Evolutionary conservation across 2,329 filamentous ascomycete species (phyloP), one percentile per base, ranked within the genome.

Genomic region (Coleophoma cylindrospora): DNA sequence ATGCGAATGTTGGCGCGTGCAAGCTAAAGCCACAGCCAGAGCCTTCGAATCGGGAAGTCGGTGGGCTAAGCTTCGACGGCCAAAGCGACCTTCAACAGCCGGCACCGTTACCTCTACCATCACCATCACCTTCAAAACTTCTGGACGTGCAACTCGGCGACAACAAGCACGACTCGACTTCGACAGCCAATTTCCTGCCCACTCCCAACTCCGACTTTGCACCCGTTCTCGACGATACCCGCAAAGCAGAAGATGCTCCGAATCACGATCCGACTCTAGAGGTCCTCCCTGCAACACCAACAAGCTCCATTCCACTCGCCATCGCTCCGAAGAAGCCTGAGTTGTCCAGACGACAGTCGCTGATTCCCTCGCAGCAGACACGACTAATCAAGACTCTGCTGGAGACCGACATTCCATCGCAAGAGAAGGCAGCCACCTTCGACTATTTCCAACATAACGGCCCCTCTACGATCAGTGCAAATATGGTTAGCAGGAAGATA

Each of bases 401-500:
- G 54, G 71, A 76, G 57, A 61, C 63, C 11, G 60, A 63, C 17
- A 57, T 61, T n/a, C 62, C 68, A 9, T 55, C 58, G 55, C 64
- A 62, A 58, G 57, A 55, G 49, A 55, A 58, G 66, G 66, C 65
- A 66, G 50, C 54, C 47, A 53, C 52, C 50, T 47, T 58, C 41
- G 64, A 66, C 51, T 66, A 64, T 53, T 68, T 68, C 51, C 54
- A 60, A 2, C 41, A 46, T 21, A 56, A 62, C 59, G 62, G 55
- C 22, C 61, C 61, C 5, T 54, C 59, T 47, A 60, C 60, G 38
- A 64, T 62, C 48, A 63, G 57, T 51, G 51, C 56, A 15, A 61
- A 62, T 27, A 84, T 84, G 81, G 71, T 80, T 57, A 82, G 78
- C 51, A 80, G 89, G 66, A 96, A 95, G 76, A 84, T 97, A 61